Base-by-base conservation (phyloP, 1,284 basidiomycete species). In the Coriolopsis trogii region DNA sequence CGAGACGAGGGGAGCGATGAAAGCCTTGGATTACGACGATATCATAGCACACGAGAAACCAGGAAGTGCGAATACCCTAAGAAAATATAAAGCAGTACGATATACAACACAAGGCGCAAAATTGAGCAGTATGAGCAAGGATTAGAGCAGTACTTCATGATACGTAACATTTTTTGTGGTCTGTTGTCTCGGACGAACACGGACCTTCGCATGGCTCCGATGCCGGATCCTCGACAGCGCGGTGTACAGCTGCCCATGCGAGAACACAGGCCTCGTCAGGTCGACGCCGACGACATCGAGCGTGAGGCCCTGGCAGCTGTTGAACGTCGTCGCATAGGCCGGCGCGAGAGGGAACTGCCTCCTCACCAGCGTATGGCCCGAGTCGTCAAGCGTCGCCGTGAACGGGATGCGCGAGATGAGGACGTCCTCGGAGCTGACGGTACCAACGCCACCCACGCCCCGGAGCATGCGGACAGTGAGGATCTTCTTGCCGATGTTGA, bases 191-290 rank as follows among this genome's bases (percentile, higher is more conserved):
- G 44, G 51, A 6, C 33, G 58, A 16, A 67, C 34, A 3, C 63
- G 59, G 2, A 67, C 58, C 40, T 41, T 51, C 13, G 65, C 65
- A 58, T 71, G 58, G 15, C 49, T 51, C 2, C 70, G 59, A 40
- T 64, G 59, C 30, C 69, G 51, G 26, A 76, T 69, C 6, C 71
- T 62, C 10, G 75, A 75, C 7, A 76, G 53, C 1, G 72, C 74
- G 1, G 74, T 75, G 48, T 77, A 77, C 5, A 77, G 61, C 50
- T 77, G 75, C 1, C 74, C 74, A 61, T 77, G 74, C 12, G 70
- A 67, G 57, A 77, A 77, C 2, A 74, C 74, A 1, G 65, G 57
- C 0, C 51, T 46, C 1, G 65, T 67, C 4, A 72, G 43, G 50
- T 76, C 75, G 0, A 76, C 59, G 3, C 66, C 74, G 9, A 74